Evolutionary conservation across 129 eudicot species (phyloP).

Genomic region (Chrysanthemum seticuspe): DNA sequence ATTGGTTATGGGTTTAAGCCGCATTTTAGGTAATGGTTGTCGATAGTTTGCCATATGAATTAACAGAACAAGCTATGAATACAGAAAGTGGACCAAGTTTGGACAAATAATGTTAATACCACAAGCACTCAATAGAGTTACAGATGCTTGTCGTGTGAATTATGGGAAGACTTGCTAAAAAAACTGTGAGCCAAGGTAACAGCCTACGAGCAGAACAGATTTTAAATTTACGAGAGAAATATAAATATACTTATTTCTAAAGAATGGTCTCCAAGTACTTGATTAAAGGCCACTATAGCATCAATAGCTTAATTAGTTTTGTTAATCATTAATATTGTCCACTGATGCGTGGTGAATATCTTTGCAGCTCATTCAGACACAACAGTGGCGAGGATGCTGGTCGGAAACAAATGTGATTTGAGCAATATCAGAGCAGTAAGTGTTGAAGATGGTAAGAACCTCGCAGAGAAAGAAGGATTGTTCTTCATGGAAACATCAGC

Average conservation of each 20-base stretch:
- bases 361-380: conserved; percentile 79
- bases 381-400: conserved; percentile 63
- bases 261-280: not conserved
- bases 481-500: conserved; percentile 85
- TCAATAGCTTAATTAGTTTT: not conserved
- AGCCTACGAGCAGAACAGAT: too few species aligned
- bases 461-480: conserved; percentile 68
- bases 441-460: conserved; percentile 66
- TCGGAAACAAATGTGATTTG: conserved; percentile 69
- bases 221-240: too few species aligned
- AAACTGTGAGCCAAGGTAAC: too few species aligned
- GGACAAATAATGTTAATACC: not conserved
- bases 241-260: too few species aligned
- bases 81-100: not conserved
- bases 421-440: conserved; percentile 58
- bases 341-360: not conserved
- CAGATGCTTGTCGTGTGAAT: too few species aligned
- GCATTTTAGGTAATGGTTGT: too few species aligned
- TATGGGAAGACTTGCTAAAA: too few species aligned
- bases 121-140: too few species aligned
- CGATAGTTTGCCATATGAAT: too few species aligned
- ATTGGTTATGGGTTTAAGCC: too few species aligned
- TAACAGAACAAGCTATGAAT: not conserved
- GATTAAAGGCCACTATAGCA: not conserved
- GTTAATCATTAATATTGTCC: not conserved